Base-by-base conservation (phyloP, 202 grass and related monocot genomes). In the Setaria italica region DNA sequence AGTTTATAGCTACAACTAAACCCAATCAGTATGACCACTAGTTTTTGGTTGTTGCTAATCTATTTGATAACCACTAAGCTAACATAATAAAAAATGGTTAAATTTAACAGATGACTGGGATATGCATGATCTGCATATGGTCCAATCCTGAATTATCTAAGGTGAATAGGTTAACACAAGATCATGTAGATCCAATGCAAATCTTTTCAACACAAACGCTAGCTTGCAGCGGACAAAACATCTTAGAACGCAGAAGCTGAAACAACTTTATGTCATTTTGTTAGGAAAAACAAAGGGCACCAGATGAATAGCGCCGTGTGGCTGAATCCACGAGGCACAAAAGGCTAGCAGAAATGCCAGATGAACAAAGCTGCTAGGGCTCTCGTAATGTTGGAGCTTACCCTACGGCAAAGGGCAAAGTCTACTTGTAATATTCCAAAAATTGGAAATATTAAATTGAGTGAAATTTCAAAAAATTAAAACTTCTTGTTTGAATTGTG, bases 281-380 rank as follows among this genome's bases (percentile, higher is more conserved):
- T 62, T 62, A 30, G 9, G 11, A 45, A 1, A 70, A 16, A 72
- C n/a, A 71, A 11, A 33, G 4, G 16, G 12, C 37, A 32, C 21
- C 45, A 2, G 17, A 30, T 12, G 62, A 67, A 66, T 30, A 11
- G 32, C 3, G 30, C 29, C 53, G 1, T 55, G 33, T 73, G 80
- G 29, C 4, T n/a, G 33, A 21, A 15, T 46, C 81, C 14, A 49
- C 14, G 15, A 45, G 17, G 13, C 48, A n/a, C 72, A 78, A 49
- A 59, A 59, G 83, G 72, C 72, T 77, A 57, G 48, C 30, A 19
- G 19, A 67, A 84, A 56, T 72, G 82, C 25, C 80, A 72, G 81
- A 74, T 67, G 64, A 47, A 41, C 39, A 41, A 41, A 41, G 39
- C 39, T 5, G 39, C 39, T 41, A 41, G 39, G 39, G 39, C 39